These are phyloP conservation scores for Lachnellula willkommii DNA, from an alignment of 2,329 filamentous ascomycete species.

Conservation along the genomic window DNA sequence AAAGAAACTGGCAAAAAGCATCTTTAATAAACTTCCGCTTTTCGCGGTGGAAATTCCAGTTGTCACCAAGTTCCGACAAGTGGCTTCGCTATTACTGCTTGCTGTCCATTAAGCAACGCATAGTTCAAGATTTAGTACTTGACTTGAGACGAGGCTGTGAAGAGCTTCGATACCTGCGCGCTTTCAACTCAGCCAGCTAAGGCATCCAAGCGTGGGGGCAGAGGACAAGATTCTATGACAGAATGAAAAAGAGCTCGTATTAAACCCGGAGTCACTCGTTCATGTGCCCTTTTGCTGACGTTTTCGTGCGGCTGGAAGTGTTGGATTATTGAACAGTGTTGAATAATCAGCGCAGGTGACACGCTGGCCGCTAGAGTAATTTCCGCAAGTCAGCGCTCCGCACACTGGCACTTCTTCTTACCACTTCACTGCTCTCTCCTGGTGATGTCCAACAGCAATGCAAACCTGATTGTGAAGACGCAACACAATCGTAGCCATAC, in stretches of 20 bases:
- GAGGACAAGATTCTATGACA: background rate
- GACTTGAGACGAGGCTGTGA: too few species aligned
- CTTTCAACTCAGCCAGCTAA: background rate
- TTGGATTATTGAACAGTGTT: background rate
- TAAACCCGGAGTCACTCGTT: background rate
- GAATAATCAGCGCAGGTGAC: background rate
- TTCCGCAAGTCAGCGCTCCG: background rate
- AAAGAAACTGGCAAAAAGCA: too few species aligned
- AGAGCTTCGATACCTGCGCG: too few species aligned
- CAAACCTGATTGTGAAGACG: background rate
- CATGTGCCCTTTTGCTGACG: background rate
- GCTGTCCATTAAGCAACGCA: too few species aligned
- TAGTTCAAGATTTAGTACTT: too few species aligned
- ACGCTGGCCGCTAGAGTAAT: background rate
- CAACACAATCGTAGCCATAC: background rate
- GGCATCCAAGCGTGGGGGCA: background rate
- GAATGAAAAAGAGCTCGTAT: too few species aligned
- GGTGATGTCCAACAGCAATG: background rate
- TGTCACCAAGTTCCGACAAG: too few species aligned
- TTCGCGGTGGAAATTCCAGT: too few species aligned
- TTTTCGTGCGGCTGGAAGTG: background rate
- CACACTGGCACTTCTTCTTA: background rate
- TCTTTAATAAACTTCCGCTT: too few species aligned
- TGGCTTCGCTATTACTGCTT: too few species aligned
- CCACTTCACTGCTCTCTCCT: too few species aligned